phyloP scores from a whole-genome alignment of 768 basidiomycete species.

The Suillus occidentalis region DNA sequence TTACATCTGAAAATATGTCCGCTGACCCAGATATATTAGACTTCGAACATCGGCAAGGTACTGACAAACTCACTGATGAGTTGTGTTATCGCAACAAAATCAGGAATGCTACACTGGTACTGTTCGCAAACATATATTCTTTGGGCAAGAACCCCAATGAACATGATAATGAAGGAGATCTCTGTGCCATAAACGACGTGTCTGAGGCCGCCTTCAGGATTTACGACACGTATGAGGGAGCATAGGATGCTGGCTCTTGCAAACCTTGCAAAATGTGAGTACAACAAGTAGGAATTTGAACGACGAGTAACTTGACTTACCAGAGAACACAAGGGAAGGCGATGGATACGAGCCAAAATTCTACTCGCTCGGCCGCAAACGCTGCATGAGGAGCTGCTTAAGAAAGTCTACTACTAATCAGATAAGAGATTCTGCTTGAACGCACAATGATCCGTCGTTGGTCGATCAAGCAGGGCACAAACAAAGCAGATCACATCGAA shows the following conservation, averaged over 20 bases:
- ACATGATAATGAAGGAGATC: conserved; percentile 23
- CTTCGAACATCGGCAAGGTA: neutral
- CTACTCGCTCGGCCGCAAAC: neutral
- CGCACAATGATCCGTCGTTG: neutral
- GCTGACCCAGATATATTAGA: conserved; percentile 4
- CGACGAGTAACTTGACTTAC: conserved; percentile 3
- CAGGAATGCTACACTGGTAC: neutral
- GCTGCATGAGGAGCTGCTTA: neutral
- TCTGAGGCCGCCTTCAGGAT: conserved; percentile 11
- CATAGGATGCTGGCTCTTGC: conserved; percentile 26
- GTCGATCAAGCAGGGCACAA: conserved; percentile 9
- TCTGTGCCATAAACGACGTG: conserved; percentile 10
- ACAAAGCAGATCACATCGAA: conserved; percentile 18
- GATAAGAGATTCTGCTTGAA: neutral
- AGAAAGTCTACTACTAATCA: neutral
- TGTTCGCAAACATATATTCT: conserved; percentile 14
- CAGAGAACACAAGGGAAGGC: conserved; percentile 22
- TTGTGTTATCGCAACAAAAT: conserved; percentile 17
- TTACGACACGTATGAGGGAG: conserved; percentile 22
- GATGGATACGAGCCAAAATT: conserved; percentile 19
- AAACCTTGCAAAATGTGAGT: conserved; percentile 14
- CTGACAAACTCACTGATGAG: conserved; percentile 21
- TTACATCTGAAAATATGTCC: conserved; percentile 22
- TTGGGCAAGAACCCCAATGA: conserved; percentile 20
- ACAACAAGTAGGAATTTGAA: neutral